Evolutionary conservation across 2,329 filamentous ascomycete genomes (phyloP).

Genomic region (Shiraia sp.): DNA sequence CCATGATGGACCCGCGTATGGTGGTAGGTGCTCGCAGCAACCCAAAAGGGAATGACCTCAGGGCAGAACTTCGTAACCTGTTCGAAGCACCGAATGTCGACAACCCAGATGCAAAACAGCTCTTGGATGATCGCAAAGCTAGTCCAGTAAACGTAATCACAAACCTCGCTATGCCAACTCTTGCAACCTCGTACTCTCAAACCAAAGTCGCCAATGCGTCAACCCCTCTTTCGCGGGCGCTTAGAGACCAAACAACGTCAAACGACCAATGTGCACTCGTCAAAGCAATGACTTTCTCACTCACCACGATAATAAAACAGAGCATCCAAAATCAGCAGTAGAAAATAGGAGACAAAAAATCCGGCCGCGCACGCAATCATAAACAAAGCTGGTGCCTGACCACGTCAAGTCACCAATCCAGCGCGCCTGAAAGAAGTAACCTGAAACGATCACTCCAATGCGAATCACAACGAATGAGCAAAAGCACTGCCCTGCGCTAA

Average conservation of each 20-base stretch:
- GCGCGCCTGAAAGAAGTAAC: slow-evolving; percentile 7
- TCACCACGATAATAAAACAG: no score
- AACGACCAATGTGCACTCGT: no score
- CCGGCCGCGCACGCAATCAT: not conserved
- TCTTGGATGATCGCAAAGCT: slow-evolving; percentile 4
- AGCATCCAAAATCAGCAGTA: no score
- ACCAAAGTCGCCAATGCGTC: no score
- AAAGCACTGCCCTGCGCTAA: slow-evolving; percentile 4
- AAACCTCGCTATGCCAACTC: no score
- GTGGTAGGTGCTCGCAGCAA: slow-evolving; percentile 3
- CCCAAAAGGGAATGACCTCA: not conserved
- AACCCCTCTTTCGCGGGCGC: no score
- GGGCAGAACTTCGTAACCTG: not conserved
- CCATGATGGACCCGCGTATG: not conserved
- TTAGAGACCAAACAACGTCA: no score
- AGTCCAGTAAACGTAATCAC: no score
- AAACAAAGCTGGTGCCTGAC: slow-evolving; percentile 16
- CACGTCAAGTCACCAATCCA: not conserved
- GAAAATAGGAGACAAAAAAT: no score
- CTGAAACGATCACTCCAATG: slow-evolving; percentile 11
- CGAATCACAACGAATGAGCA: slow-evolving; percentile 7
- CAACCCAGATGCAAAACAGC: slow-evolving; percentile 1
- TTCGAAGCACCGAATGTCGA: slow-evolving; percentile 1
- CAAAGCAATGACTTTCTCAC: no score
- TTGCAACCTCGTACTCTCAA: no score